Percentiles rank a stretch among this genome's conserved stretches.
Evolutionary conservation across 257 asterid species (phyloP).

Genomic region (Nyctanthes arbortristis): DNA sequence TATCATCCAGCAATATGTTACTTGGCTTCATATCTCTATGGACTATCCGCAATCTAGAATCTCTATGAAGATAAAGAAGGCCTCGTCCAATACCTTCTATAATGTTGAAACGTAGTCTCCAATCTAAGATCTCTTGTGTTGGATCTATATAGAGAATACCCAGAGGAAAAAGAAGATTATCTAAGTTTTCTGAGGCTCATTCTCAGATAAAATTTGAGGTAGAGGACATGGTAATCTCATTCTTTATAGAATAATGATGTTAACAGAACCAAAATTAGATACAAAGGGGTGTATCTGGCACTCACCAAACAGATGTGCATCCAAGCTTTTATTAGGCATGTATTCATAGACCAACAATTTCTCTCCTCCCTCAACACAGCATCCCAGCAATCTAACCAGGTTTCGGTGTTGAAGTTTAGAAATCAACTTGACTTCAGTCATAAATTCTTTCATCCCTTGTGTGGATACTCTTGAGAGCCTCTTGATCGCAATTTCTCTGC

Average conservation of each 20-base stretch:
- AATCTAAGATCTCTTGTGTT: constrained; percentile 38
- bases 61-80: constrained; percentile 67
- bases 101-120: constrained; percentile 45
- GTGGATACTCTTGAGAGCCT: constrained; percentile 48
- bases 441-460: constrained; percentile 54
- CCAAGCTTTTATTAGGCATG: constrained; percentile 63
- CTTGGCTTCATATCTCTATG: constrained; percentile 66
- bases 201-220: not conserved
- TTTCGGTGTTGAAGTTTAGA: constrained; percentile 56
- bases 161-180: not conserved
- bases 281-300: constrained; percentile 4
- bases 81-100: constrained; percentile 67
- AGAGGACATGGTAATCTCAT: too few species aligned
- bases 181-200: not conserved
- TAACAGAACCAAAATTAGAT: not conserved
- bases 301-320: constrained; percentile 49
- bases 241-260: not conserved
- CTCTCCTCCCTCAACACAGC: constrained; percentile 47
- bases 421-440: constrained; percentile 54
- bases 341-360: constrained; percentile 62
- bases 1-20: constrained; percentile 53
- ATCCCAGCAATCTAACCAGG: constrained; percentile 55
- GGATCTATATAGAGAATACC: constrained; percentile 19
- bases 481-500: constrained; percentile 51
- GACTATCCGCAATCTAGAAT: constrained; percentile 60